Evolutionary conservation across 192 early-diverging fungal genomes (phyloP).

Genomic region (Coemansia sp.): DNA sequence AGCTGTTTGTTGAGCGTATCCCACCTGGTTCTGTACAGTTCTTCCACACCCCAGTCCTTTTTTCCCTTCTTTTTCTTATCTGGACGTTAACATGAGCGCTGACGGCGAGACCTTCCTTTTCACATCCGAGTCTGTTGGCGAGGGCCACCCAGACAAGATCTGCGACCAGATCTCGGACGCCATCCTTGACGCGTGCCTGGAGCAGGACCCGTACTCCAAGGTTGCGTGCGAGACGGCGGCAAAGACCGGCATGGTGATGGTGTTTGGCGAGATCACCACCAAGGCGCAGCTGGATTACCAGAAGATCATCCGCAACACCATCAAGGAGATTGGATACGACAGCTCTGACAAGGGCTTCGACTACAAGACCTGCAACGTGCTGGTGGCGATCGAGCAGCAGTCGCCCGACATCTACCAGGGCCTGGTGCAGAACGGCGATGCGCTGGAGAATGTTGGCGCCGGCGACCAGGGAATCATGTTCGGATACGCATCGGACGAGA

Average conservation of each 20-base stretch:
- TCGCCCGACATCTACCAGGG: slow-evolving; percentile 99
- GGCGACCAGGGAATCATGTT: slow-evolving; percentile 98
- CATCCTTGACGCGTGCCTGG: slow-evolving; percentile 95
- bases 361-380: slow-evolving; percentile 99
- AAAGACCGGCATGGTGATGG: slow-evolving; percentile 99
- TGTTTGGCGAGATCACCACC: slow-evolving; percentile 99
- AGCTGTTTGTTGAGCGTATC: not conserved
- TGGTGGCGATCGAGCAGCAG: slow-evolving; percentile 99
- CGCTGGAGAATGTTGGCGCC: slow-evolving; percentile 96
- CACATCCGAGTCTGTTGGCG: slow-evolving; percentile 99
- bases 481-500: slow-evolving; percentile 98
- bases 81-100: slow-evolving; percentile 29
- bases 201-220: slow-evolving; percentile 94
- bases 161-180: slow-evolving; percentile 99
- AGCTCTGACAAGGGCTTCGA: slow-evolving; percentile 99
- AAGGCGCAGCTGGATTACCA: slow-evolving; percentile 98
- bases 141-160: slow-evolving; percentile 99
- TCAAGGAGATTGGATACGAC: slow-evolving; percentile 99
- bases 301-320: slow-evolving; percentile 98
- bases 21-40: not conserved
- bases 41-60: not conserved
- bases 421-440: slow-evolving; percentile 88
- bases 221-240: slow-evolving; percentile 99
- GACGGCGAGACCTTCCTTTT: slow-evolving; percentile 91
- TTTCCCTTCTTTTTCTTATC: not conserved